A percentile compares a stretch with the other conserved stretches of the same genome.
phyloP scores from a whole-genome alignment of 78 protist genomes.

The Monosiga brevicollis region DNA sequence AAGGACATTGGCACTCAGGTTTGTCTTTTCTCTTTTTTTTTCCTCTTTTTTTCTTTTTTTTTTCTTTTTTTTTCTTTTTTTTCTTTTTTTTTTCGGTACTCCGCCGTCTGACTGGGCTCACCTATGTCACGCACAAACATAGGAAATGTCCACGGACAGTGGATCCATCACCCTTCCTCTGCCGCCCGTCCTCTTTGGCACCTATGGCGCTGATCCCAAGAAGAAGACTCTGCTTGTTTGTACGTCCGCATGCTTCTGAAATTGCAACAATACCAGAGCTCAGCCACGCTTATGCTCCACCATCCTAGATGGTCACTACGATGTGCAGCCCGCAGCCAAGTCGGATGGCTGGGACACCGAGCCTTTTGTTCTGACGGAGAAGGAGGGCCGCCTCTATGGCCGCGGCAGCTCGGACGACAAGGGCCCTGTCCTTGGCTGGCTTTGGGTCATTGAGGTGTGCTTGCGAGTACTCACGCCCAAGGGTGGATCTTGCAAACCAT shows the following conservation, averaged over 20 bases:
- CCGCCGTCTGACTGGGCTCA: background rate
- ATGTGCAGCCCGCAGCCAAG: conserved; percentile 20
- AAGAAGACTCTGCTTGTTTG: background rate
- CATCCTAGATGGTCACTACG: conserved; percentile 18
- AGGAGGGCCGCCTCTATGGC: conserved; percentile 16
- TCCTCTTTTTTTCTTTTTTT: background rate
- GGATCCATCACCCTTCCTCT: too few species aligned
- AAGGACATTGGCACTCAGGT: background rate
- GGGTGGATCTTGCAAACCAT: too few species aligned
- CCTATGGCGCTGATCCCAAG: background rate
- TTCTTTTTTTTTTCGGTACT: background rate
- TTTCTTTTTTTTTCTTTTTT: background rate
- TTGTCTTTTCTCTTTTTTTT: background rate
- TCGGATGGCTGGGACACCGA: conserved; percentile 24
- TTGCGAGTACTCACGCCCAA: too few species aligned
- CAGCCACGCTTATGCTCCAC: background rate
- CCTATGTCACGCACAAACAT: background rate
- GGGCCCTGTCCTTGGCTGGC: conserved; percentile 27
- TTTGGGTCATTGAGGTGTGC: conserved; percentile 7
- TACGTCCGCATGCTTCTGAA: too few species aligned
- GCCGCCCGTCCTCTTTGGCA: conserved; percentile 3
- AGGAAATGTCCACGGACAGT: too few species aligned
- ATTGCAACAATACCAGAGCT: background rate
- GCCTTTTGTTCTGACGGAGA: conserved; percentile 14
- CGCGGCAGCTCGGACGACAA: conserved; percentile 33